These are phyloP conservation scores for Saturnispora mendoncae DNA, from an alignment of 805 yeast species.

Conservation along the genomic window DNA sequence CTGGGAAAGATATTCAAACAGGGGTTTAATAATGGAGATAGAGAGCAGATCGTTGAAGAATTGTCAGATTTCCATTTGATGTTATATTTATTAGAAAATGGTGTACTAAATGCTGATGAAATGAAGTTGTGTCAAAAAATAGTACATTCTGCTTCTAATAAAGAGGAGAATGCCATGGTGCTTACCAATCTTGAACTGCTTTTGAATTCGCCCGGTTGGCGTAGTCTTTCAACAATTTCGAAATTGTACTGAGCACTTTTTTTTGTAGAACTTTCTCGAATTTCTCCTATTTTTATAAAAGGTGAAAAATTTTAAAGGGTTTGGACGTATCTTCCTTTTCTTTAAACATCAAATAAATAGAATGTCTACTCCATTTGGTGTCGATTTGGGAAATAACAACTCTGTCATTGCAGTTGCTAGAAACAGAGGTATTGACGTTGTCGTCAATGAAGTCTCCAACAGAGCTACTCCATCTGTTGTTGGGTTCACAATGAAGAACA, in stretches of 20 bases:
- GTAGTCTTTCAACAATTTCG: background rate
- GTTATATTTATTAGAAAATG: slow-evolving; percentile 34
- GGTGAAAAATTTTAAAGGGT: background rate
- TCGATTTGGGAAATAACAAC: slow-evolving; percentile 93
- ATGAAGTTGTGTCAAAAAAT: background rate
- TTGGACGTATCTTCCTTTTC: background rate
- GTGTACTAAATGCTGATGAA: background rate
- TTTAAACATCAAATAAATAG: slow-evolving; percentile 5
- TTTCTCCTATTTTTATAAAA: slow-evolving; percentile 1
- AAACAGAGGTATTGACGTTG: slow-evolving; percentile 96
- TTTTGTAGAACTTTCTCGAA: slow-evolving; percentile 1
- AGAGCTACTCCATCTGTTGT: slow-evolving; percentile 85
- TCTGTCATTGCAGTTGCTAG: slow-evolving; percentile 94
- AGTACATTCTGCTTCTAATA: background rate
- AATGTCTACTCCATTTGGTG: slow-evolving; percentile 94
- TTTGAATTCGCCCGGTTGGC: background rate
- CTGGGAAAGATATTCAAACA: slow-evolving; percentile 41
- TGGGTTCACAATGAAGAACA: slow-evolving; percentile 83
- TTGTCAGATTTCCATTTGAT: slow-evolving; percentile 74
- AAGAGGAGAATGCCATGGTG: no score
- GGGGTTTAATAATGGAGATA: slow-evolving; percentile 9
- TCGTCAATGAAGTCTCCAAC: slow-evolving; percentile 97
- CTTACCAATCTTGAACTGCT: background rate
- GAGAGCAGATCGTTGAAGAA: background rate
- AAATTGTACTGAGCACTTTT: background rate